Conservation (phyloP, 495 filamentous ascomycete genomes). For the Hypoxylon lienhwacheense region DNA sequence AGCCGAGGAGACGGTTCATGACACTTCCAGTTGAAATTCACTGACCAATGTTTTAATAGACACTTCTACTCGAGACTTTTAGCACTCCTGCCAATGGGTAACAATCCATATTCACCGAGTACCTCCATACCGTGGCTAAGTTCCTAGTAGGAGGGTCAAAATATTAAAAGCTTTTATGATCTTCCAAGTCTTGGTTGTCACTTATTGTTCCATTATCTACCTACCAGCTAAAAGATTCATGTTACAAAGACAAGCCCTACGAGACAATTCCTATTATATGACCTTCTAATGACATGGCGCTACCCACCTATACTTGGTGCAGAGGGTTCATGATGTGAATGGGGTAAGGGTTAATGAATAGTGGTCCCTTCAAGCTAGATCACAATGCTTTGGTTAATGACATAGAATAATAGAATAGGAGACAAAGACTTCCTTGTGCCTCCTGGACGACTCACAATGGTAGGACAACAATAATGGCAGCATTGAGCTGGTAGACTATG, state of each 20-base stretch:
- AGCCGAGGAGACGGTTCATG: no score
- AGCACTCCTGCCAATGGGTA: no score
- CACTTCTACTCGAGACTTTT: no score
- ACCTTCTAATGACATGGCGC: not conserved
- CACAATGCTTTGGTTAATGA: slow-evolving; percentile 20
- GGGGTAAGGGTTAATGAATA: no score
- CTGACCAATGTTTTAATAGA: no score
- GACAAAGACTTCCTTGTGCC: slow-evolving; percentile 18
- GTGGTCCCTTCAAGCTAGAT: slow-evolving; percentile 8
- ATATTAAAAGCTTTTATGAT: not conserved
- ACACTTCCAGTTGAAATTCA: no score
- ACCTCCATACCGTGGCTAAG: not conserved
- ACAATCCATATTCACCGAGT: no score
- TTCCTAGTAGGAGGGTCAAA: not conserved
- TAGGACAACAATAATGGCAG: slow-evolving; percentile 5
- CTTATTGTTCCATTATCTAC: not conserved
- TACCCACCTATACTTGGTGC: not conserved
- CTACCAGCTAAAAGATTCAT: not conserved
- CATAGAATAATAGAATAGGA: not conserved
- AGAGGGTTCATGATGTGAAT: no score
- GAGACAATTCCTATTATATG: not conserved
- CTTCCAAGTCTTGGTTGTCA: not conserved
- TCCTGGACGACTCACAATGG: slow-evolving; percentile 10
- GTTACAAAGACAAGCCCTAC: not conserved
- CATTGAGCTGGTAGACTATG: not conserved